These are phyloP conservation scores for Aspergillus vadensis DNA, from an alignment of 2,329 filamentous ascomycete genomes.

Conservation along the genomic window DNA sequence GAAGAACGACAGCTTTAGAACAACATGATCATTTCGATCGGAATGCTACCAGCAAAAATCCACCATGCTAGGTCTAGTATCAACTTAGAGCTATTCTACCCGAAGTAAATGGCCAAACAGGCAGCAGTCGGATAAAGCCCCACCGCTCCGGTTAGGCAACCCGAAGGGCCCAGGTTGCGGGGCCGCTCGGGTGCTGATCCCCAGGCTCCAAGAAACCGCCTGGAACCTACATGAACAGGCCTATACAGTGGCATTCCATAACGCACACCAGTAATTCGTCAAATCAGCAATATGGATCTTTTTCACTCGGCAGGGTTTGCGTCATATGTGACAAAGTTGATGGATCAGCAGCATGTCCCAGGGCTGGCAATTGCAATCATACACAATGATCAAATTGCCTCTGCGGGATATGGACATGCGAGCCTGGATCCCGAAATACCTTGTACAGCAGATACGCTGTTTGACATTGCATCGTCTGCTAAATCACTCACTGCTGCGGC, in stretches of 20 bases:
- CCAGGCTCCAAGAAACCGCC: neutral
- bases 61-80: no score
- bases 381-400: constrained; percentile 15
- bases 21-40: no score
- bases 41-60: no score
- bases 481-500: constrained; percentile 32
- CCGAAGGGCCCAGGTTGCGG: no score
- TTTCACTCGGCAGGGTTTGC: constrained; percentile 13
- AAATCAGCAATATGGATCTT: constrained; percentile 11
- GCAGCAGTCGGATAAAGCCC: no score
- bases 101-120: no score
- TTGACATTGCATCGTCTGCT: constrained; percentile 26
- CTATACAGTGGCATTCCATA: neutral
- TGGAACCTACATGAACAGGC: neutral
- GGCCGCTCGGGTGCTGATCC: no score
- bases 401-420: constrained; percentile 24
- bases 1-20: no score
- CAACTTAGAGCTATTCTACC: no score
- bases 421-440: constrained; percentile 12
- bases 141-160: no score
- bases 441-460: constrained; percentile 27
- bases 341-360: constrained; percentile 22
- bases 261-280: no score
- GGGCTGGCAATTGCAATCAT: constrained; percentile 24
- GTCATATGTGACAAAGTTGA: constrained; percentile 13